Conservation (phyloP, 1,284 basidiomycete species). For the Fomitopsis palustris region DNA sequence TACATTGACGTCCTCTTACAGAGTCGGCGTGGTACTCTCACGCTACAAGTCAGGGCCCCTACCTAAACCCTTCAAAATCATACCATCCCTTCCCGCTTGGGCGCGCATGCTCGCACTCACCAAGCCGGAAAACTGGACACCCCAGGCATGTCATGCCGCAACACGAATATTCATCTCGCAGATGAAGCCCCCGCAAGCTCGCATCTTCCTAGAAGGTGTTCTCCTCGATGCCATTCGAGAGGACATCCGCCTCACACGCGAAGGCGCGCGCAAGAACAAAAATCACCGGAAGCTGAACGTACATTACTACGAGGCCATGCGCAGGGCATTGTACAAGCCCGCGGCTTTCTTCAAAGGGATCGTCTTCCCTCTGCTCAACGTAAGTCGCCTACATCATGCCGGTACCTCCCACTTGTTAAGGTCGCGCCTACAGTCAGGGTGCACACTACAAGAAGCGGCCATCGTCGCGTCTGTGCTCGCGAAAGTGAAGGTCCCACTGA, state of each 20-base stretch:
- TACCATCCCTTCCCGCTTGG: conserved; percentile 96
- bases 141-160: conserved; percentile 92
- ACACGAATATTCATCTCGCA: conserved; percentile 96
- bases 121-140: conserved; percentile 90
- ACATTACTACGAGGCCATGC: conserved; percentile 92
- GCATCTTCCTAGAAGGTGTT: conserved; percentile 91
- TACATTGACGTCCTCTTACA: conserved; percentile 27
- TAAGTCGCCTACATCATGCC: conserved; percentile 33
- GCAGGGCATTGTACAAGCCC: conserved; percentile 93
- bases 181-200: conserved; percentile 95
- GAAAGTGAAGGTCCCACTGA: conserved; percentile 90
- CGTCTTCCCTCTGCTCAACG: conserved; percentile 93
- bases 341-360: conserved; percentile 99
- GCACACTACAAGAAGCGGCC: conserved; percentile 93
- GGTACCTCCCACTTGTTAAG: neutral
- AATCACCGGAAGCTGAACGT: conserved; percentile 88
- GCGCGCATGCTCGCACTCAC: conserved; percentile 94
- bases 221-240: conserved; percentile 89
- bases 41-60: conserved; percentile 95
- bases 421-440: conserved; percentile 50
- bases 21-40: conserved; percentile 84
- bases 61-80: conserved; percentile 98
- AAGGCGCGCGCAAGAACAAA: conserved; percentile 41
- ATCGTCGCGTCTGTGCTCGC: conserved; percentile 92
- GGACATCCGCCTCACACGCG: conserved; percentile 60